Base-by-base conservation (phyloP, 2,329 filamentous ascomycete species). In the Aureobasidium lini region DNA sequence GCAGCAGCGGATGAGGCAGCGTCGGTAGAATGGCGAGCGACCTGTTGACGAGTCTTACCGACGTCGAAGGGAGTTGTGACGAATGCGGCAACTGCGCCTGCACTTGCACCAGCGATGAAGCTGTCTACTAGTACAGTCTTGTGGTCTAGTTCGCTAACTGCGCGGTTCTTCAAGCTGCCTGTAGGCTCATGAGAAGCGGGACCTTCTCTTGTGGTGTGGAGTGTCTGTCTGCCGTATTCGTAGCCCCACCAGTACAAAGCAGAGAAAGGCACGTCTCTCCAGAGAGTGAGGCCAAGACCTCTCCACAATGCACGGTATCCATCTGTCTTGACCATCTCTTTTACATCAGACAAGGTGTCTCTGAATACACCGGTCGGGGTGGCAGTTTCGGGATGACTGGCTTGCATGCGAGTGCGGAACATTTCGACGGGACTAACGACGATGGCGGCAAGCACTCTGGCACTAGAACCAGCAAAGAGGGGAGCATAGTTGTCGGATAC, bases 181-280 rank as follows among this genome's bases (percentile, higher is more conserved):
- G 70, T 72, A 43, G 70, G 62, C 67, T 42, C 43, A 18, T 50
- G 57, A 4, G 31, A 47, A 23, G 16, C 49, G n/a, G 49, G 49
- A 15, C 49, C 61, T 59, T 76, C 73, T 48, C 91, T 85, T 50
- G 84, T 74, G 65, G 92, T 86, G 1, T 85, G 87, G 60, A 97
- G 74, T 56, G 77, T 76, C 28, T 85, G 84, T 57, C 91, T 85
- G 59, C 93, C 86, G 16, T 83, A 85, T 76, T 99, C 94, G 71
- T 99, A 99, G 11, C 94, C 93, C 85, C 89, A 95, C 94, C 94
- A 99, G 77, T 99, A 99, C 46, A 99, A 82, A 3, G 89, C 94
- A 0, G 93, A 97, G 69, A 99, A 99, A 0, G 94, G 94, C 0
- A 97, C 94, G 70, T 99, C 94, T 64, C 94, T 83, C 94, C 94